Base-by-base conservation (phyloP, 2,329 filamentous ascomycete genomes). In the Colletotrichum sp. region DNA sequence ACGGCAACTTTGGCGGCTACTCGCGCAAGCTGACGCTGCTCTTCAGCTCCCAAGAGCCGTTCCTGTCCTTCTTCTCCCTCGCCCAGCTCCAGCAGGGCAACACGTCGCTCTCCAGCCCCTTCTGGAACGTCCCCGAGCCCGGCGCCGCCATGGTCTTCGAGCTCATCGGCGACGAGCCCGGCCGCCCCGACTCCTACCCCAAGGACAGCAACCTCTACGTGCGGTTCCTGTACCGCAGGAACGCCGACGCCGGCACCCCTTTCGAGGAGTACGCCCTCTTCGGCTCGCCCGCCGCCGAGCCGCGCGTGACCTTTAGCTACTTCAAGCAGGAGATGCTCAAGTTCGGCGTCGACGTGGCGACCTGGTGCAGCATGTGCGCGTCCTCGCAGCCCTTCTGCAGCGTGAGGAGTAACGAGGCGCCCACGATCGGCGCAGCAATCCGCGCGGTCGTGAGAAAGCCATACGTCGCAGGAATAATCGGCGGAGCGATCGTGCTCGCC, bases 121-220 rank as follows among this genome's bases (percentile, higher is more conserved):
- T 85, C 69, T 81, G 81, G 5, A 78, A 75, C 3, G 75, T 92
- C 16, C 92, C 94, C 0, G 89, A 93, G 78, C 95, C 95, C 49
- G 95, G 95, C 0, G 93, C 92, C 1, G 90, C 91, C 55, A 93
- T 98, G 89, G 87, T 91, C 0, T 96, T 97, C 81, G 96, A 98
- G 85, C 83, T 93, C 21, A 82, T 87, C 39, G 82, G 83, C 13
- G 78, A 82, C 18, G 73, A 82, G 74, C 59, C 75, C 69, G 69
- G 78, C 55, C 78, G 78, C 30, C 28, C 75, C 75, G 74, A 80
- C 4, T 30, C 60, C 1, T 83, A 81, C 69, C 86, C 87, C 1
- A 63, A 78, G 4, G 72, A 78, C 0, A 80, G 85, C 12, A 84
- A 89, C 24, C 83, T 92, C 18, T 86, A 83, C 72, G 87, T 93